Conservation (phyloP, 2,329 filamentous ascomycete species). For the Lachnellula cervina region DNA sequence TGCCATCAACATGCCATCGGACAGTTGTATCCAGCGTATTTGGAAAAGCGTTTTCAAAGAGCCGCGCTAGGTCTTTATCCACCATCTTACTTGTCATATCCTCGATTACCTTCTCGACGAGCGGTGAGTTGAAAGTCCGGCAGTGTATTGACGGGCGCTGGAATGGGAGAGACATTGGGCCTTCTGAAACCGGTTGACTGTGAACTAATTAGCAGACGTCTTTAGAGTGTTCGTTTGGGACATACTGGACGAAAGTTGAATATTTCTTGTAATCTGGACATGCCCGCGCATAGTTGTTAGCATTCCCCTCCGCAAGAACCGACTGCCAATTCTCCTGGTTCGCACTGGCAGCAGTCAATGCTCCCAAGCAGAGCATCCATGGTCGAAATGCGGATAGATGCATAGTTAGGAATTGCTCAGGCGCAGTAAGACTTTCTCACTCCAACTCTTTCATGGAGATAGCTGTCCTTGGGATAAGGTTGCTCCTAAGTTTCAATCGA, state of each 20-base stretch:
- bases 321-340: constrained; percentile 1
- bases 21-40: constrained; percentile 71
- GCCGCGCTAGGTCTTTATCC: constrained; percentile 79
- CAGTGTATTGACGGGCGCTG: constrained; percentile 78
- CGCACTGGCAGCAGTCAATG: constrained; percentile 2
- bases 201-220: constrained; percentile 12
- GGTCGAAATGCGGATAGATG: constrained; percentile 5
- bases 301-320: constrained; percentile 2
- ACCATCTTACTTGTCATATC: constrained; percentile 75
- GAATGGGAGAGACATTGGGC: constrained; percentile 74
- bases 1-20: constrained; percentile 61
- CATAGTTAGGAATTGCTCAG: neutral
- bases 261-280: constrained; percentile 35
- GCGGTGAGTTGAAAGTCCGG: constrained; percentile 81
- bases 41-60: constrained; percentile 95
- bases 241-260: constrained; percentile 27
- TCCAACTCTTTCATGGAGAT: neutral
- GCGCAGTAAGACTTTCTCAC: neutral
- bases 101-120: constrained; percentile 82
- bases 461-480: neutral
- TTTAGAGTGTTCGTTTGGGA: neutral
- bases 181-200: constrained; percentile 74
- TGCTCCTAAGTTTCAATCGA: neutral
- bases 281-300: constrained; percentile 20
- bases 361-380: constrained; percentile 15